These are phyloP conservation scores for Lepraria neglecta DNA, from an alignment of 495 filamentous ascomycete species.

Conservation along the genomic window DNA sequence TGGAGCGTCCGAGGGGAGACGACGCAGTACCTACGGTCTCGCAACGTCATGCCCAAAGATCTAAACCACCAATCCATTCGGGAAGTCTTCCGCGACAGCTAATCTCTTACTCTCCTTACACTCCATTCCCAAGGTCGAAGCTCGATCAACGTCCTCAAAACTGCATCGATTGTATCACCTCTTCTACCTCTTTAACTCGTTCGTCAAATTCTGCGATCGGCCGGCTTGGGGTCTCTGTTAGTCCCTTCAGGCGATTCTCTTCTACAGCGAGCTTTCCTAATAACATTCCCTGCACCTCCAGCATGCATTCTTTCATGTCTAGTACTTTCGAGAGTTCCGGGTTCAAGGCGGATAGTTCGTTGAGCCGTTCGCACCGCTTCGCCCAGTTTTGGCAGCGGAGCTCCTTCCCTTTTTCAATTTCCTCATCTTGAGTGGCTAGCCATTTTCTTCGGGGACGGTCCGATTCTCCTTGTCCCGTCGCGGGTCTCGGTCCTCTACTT, in stretches of 20 bases:
- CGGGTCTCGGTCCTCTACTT: conserved; percentile 15
- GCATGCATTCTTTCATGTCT: conserved; percentile 15
- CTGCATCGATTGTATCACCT: too few relatives aligned
- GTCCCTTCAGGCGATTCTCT: conserved; percentile 1
- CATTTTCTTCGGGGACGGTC: conserved; percentile 10
- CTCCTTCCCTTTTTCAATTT: conserved; percentile 16
- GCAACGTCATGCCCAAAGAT: too few relatives aligned
- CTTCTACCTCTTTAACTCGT: too few relatives aligned
- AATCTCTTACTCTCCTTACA: too few relatives aligned
- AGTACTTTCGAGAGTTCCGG: conserved; percentile 12
- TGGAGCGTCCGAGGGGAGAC: too few relatives aligned
- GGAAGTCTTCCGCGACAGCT: too few relatives aligned
- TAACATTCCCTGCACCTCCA: conserved; percentile 13
- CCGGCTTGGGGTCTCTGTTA: too few relatives aligned
- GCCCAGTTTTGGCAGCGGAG: conserved; percentile 5
- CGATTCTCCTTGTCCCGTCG: conserved; percentile 3
- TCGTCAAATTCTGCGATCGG: too few relatives aligned
- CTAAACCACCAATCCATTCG: too few relatives aligned
- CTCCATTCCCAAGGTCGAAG: too few relatives aligned
- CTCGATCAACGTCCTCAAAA: too few relatives aligned
- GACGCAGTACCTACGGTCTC: too few relatives aligned
- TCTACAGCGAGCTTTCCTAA: conserved; percentile 7
- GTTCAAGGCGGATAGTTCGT: conserved; percentile 10
- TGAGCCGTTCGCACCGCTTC: conserved; percentile 11
- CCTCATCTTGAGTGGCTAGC: conserved; percentile 20